Percentiles rank a stretch among this genome's conserved stretches.
Conservation (phyloP, 2,329 filamentous ascomycete genomes). For the Alternaria sp. region DNA sequence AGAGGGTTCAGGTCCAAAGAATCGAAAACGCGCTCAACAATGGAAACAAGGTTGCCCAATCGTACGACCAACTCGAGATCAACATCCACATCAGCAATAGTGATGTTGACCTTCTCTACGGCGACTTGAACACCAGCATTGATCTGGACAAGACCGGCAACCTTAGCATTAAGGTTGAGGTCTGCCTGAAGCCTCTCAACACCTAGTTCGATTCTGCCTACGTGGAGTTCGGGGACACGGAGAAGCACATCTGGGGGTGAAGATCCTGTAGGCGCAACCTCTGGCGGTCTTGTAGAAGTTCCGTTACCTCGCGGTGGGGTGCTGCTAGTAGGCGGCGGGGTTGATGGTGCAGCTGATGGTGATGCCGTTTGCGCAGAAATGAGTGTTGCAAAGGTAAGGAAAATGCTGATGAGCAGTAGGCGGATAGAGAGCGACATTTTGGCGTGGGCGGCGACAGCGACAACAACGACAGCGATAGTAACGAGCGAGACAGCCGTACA, state of each 20-base stretch:
- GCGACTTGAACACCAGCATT: slow-evolving; percentile 61
- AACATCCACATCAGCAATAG: slow-evolving; percentile 68
- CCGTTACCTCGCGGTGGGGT: slow-evolving; percentile 29
- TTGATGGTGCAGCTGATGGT: slow-evolving; percentile 16
- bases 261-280: slow-evolving; percentile 31
- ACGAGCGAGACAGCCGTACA: slow-evolving; percentile 22
- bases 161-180: slow-evolving; percentile 67
- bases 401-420: slow-evolving; percentile 44
- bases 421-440: slow-evolving; percentile 47
- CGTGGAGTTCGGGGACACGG: slow-evolving; percentile 66
- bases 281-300: slow-evolving; percentile 33
- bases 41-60: slow-evolving; percentile 67
- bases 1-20: slow-evolving; percentile 69
- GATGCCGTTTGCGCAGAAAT: slow-evolving; percentile 40
- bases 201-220: slow-evolving; percentile 67
- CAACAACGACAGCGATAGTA: slow-evolving; percentile 23
- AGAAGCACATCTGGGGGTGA: slow-evolving; percentile 66
- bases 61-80: slow-evolving; percentile 68
- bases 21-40: slow-evolving; percentile 68
- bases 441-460: slow-evolving; percentile 18
- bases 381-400: slow-evolving; percentile 36
- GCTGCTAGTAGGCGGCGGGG: slow-evolving; percentile 42
- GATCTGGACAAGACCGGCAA: slow-evolving; percentile 65
- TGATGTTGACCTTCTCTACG: slow-evolving; percentile 66
- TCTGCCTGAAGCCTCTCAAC: slow-evolving; percentile 68